Evolutionary conservation across 1,139 yeast genomes (phyloP).

Genomic region (Yamadazyma diddensiae): DNA sequence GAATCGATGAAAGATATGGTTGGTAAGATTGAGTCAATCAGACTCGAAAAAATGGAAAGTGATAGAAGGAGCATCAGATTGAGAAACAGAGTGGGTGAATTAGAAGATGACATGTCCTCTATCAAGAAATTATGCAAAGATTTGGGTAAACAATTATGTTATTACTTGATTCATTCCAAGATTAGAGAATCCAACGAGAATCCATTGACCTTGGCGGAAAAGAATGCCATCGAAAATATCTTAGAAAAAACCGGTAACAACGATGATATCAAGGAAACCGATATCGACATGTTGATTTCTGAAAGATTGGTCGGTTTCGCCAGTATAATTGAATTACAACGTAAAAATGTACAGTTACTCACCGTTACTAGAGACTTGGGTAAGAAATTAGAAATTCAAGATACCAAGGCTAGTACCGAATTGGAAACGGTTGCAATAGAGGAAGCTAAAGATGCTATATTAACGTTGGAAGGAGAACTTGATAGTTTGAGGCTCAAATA

Average conservation of each 20-base stretch:
- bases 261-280: slow-evolving; percentile 42
- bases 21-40: slow-evolving; percentile 33
- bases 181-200: slow-evolving; percentile 49
- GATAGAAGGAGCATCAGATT: slow-evolving; percentile 35
- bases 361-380: slow-evolving; percentile 69
- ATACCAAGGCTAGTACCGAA: slow-evolving; percentile 36
- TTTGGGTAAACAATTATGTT: slow-evolving; percentile 76
- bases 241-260: slow-evolving; percentile 36
- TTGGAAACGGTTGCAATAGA: slow-evolving; percentile 59
- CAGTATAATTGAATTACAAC: slow-evolving; percentile 64
- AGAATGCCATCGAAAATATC: slow-evolving; percentile 48
- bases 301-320: slow-evolving; percentile 72
- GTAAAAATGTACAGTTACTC: slow-evolving; percentile 70
- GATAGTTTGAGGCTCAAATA: slow-evolving; percentile 47
- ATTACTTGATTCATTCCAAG: slow-evolving; percentile 64
- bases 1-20: slow-evolving; percentile 38
- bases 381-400: slow-evolving; percentile 57
- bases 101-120: slow-evolving; percentile 40
- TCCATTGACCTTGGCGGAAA: slow-evolving; percentile 59
- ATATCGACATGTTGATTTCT: slow-evolving; percentile 69
- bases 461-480: slow-evolving; percentile 62
- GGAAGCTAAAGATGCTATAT: slow-evolving; percentile 77
- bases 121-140: slow-evolving; percentile 63
- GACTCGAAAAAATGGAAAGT: slow-evolving; percentile 40
- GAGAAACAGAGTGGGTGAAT: slow-evolving; percentile 26